phyloP scores from a whole-genome alignment of 2,329 filamentous ascomycete species.

The Nemania bipapillata region DNA sequence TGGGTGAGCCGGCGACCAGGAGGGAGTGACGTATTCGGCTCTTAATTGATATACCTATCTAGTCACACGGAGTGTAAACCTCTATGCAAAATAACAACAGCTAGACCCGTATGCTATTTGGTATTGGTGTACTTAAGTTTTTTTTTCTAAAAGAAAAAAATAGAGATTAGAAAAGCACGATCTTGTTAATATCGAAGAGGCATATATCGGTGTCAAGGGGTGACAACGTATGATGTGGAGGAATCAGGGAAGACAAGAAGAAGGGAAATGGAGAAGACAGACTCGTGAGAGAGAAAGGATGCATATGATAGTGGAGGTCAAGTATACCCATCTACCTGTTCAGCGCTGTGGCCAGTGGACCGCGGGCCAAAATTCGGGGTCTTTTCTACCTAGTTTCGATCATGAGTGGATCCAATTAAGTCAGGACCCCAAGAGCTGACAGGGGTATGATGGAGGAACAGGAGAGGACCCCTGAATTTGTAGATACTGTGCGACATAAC shows the following conservation, averaged over 20 bases:
- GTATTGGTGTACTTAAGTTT: background rate
- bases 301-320: conserved; percentile 20
- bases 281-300: conserved; percentile 14
- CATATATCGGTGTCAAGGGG: background rate
- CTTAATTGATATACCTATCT: background rate
- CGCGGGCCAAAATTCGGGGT: conserved; percentile 23
- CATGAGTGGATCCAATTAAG: conserved; percentile 13
- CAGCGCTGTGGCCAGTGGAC: background rate
- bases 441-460: background rate
- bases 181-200: background rate
- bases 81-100: background rate
- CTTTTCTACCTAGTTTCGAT: conserved; percentile 26
- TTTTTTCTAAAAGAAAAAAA: too few relatives aligned
- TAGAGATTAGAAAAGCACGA: background rate
- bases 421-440: conserved; percentile 10
- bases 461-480: background rate
- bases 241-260: conserved; percentile 12
- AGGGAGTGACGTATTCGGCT: conserved; percentile 31
- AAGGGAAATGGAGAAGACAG: conserved; percentile 6
- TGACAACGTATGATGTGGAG: conserved; percentile 11
- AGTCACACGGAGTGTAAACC: background rate
- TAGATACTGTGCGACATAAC: too few relatives aligned
- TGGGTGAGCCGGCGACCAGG: background rate
- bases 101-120: background rate
- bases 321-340: background rate